Base-by-base conservation (phyloP, 768 basidiomycete genomes). In the Leccinellum luteum region DNA sequence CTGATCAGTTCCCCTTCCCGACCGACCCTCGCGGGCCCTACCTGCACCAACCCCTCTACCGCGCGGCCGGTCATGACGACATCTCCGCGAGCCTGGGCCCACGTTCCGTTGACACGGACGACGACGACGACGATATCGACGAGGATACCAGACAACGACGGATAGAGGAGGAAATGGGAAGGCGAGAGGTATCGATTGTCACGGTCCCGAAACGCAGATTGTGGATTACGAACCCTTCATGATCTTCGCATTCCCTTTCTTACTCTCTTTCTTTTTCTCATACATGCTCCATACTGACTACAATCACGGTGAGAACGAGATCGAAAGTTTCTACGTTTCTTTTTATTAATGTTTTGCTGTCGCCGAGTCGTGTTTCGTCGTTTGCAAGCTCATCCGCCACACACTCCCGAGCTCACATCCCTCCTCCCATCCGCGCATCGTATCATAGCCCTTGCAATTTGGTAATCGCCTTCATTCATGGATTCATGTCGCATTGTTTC, bases 181-280 rank as follows among this genome's bases (percentile, higher is more conserved):
- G 90, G 62, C 81, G 91, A 50, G 89, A 92, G 61, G 89, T 92
- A 30, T 88, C 87, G n/a, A 90, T 92, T 65, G 82, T 92, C 59
- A 79, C 84, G 44, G 81, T 85, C 13, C 91, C 91, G 19, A 86
- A 83, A 68, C 87, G 89, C 62, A 85, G 81, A 66, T 73, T 93
- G 55, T 85, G 84, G 79, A 81, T 92, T 49, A 80, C 83, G 52
- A 93, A 93, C 71, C 89, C 87, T 14, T 75, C 76, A 66, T 77
- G 65, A 72, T 61, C 51, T 23, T 31, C 21, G 48, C 49, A 30
- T 60, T 30, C 32, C n/a, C 21, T 23, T 31, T 50, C 25, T 9
- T 35, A 47, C 35, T 21, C 50, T 32, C 13, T 21, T 57, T 35
- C 38, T 44, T 55, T 59, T 59, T 14, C 59, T 65, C 35, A 51